phyloP scores from a whole-genome alignment of 2,329 filamentous ascomycete species.

The Taxawa tesnikishii region DNA sequence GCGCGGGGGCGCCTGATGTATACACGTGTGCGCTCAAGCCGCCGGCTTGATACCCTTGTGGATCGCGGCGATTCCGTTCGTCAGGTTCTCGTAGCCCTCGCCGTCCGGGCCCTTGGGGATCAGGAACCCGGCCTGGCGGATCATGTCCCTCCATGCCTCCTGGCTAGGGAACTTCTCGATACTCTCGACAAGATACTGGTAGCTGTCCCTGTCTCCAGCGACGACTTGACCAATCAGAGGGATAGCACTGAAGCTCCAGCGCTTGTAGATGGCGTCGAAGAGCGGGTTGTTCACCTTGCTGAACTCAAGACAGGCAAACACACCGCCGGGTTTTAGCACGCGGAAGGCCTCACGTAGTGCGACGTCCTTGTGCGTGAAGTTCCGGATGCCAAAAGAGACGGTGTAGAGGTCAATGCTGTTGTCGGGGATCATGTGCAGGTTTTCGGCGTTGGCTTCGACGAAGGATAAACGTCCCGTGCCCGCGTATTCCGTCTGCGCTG shows the following conservation, averaged over 20 bases:
- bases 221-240: conserved; percentile 92
- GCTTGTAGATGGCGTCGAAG: conserved; percentile 80
- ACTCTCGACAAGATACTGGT: conserved; percentile 97
- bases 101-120: conserved; percentile 46
- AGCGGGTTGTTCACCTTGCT: conserved; percentile 68
- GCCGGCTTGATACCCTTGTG: conserved; percentile 87
- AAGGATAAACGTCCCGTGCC: conserved; percentile 49
- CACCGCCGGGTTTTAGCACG: conserved; percentile 83
- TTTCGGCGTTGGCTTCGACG: conserved; percentile 82
- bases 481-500: conserved; percentile 49
- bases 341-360: conserved; percentile 75
- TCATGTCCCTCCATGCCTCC: conserved; percentile 72
- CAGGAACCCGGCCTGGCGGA: conserved; percentile 70
- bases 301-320: conserved; percentile 96
- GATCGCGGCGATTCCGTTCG: conserved; percentile 84
- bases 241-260: conserved; percentile 91
- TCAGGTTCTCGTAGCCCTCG: conserved; percentile 71
- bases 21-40: no score
- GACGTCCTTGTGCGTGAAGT: conserved; percentile 83
- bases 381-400: conserved; percentile 92
- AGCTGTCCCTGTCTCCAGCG: conserved; percentile 85
- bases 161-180: conserved; percentile 90
- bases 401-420: conserved; percentile 87
- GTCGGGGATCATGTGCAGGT: conserved; percentile 52
- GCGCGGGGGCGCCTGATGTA: no score